These are phyloP conservation scores for Epichloe baconii DNA, from an alignment of 2,329 filamentous ascomycete species.

Conservation along the genomic window DNA sequence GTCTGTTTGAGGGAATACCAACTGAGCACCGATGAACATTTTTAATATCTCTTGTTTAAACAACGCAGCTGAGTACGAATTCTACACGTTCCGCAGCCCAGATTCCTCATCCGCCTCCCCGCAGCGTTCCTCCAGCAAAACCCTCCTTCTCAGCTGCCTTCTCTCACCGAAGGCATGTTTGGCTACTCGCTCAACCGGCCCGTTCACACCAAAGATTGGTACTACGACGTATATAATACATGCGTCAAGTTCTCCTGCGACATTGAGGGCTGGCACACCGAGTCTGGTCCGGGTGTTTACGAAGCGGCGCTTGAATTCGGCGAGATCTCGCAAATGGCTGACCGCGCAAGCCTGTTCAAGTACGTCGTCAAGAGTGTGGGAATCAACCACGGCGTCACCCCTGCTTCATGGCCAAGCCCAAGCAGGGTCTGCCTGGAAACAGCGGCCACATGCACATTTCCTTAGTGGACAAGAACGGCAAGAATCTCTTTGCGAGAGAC, in stretches of 20 bases:
- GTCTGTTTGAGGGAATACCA: background rate
- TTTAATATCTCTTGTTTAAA: background rate
- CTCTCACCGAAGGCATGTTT: constrained; percentile 88
- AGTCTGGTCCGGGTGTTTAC: constrained; percentile 86
- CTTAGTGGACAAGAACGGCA: constrained; percentile 63
- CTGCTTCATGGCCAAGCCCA: constrained; percentile 97
- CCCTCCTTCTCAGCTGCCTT: constrained; percentile 57
- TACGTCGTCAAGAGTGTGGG: constrained; percentile 84
- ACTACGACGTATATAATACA: constrained; percentile 73
- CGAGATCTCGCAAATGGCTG: constrained; percentile 79
- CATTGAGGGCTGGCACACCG: constrained; percentile 92
- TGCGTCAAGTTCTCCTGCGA: constrained; percentile 67
- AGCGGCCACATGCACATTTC: constrained; percentile 94
- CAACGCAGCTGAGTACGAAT: constrained; percentile 76
- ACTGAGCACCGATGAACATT: background rate
- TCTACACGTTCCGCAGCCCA: constrained; percentile 78
- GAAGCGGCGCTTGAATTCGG: constrained; percentile 90
- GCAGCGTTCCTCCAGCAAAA: constrained; percentile 64
- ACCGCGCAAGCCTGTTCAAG: constrained; percentile 88
- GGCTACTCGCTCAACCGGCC: constrained; percentile 83
- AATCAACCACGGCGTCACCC: constrained; percentile 78
- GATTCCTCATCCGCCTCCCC: constrained; percentile 43
- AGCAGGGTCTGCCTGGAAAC: constrained; percentile 82
- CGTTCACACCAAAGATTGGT: constrained; percentile 84
- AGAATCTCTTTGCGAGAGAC: constrained; percentile 72